phyloP scores from a whole-genome alignment of 2,329 filamentous ascomycete species.

The Penicillium expansum region DNA sequence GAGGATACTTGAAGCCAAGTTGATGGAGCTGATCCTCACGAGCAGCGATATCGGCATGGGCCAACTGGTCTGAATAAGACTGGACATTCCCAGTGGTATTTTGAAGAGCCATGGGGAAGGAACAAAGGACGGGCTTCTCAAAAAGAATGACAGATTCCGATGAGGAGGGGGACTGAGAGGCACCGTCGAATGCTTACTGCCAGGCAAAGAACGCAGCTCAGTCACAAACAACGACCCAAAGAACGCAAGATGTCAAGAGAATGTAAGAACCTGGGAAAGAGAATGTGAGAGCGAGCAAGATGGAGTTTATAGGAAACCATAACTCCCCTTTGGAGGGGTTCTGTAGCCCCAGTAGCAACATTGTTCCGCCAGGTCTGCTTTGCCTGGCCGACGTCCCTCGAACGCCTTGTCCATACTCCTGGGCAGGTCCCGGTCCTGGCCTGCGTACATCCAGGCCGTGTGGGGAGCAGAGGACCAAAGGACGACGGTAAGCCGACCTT shows the following conservation, averaged over 20 bases:
- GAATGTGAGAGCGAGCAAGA: slow-evolving; percentile 45
- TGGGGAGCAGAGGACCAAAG: slow-evolving; percentile 30
- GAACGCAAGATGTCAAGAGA: slow-evolving; percentile 42
- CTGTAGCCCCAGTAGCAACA: slow-evolving; percentile 34
- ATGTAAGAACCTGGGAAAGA: slow-evolving; percentile 45
- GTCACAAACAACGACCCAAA: slow-evolving; percentile 34
- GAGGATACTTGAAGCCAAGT: slow-evolving; percentile 38
- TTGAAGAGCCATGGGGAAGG: slow-evolving; percentile 40
- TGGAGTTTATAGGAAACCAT: slow-evolving; percentile 43
- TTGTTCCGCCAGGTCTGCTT: slow-evolving; percentile 37
- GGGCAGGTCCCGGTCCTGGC: slow-evolving; percentile 30
- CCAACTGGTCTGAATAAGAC: slow-evolving; percentile 37
- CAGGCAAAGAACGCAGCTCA: slow-evolving; percentile 40
- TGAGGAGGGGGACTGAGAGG: slow-evolving; percentile 30
- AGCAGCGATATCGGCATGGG: slow-evolving; percentile 28
- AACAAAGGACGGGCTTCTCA: slow-evolving; percentile 34
- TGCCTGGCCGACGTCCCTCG: slow-evolving; percentile 34
- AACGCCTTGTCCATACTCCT: slow-evolving; percentile 37
- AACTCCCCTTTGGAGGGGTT: slow-evolving; percentile 30
- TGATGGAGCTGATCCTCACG: slow-evolving; percentile 39
- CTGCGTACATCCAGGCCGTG: slow-evolving; percentile 32
- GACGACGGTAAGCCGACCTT: slow-evolving; percentile 31
- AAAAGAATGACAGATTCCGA: slow-evolving; percentile 45
- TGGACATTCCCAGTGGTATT: slow-evolving; percentile 46
- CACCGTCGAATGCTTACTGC: slow-evolving; percentile 39